These are phyloP conservation scores for Ceratocystiopsis brevicomis DNA, from an alignment of 2,329 filamentous ascomycete species.

Conservation along the genomic window DNA sequence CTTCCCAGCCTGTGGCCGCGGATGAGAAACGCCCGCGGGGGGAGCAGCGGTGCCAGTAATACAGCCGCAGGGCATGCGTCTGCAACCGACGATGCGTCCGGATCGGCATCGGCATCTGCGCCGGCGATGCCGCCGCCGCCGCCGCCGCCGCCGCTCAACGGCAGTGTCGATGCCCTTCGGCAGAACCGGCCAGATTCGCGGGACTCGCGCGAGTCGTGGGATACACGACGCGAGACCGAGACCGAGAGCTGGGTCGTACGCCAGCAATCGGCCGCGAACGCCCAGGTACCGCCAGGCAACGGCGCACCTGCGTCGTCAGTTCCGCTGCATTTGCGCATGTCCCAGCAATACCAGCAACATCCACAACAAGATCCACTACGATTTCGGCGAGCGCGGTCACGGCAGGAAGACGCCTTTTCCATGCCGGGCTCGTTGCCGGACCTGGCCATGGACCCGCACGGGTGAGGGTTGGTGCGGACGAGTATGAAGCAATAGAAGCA, in stretches of 20 bases:
- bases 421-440: constrained; percentile 30
- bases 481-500: too few relatives aligned
- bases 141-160: background rate
- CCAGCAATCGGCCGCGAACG: constrained; percentile 1
- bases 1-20: constrained; percentile 68
- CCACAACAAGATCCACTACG: constrained; percentile 17
- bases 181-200: constrained; percentile 10
- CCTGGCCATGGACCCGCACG: constrained; percentile 15
- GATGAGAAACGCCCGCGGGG: constrained; percentile 57
- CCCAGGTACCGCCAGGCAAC: too few relatives aligned
- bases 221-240: constrained; percentile 13
- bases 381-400: constrained; percentile 17
- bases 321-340: constrained; percentile 1
- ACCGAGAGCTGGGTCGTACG: constrained; percentile 10
- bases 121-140: background rate
- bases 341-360: constrained; percentile 3
- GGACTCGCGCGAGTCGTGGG: constrained; percentile 17
- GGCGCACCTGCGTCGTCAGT: background rate
- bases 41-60: background rate
- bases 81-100: too few relatives aligned
- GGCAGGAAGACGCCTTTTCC: constrained; percentile 19
- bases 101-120: too few relatives aligned
- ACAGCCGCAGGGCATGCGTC: too few relatives aligned
- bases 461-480: background rate
- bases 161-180: constrained; percentile 1